Evolutionary conservation across 129 eudicot genomes (phyloP), one percentile per base, ranked within the genome.

Genomic region (Kitagawia praeruptora): DNA sequence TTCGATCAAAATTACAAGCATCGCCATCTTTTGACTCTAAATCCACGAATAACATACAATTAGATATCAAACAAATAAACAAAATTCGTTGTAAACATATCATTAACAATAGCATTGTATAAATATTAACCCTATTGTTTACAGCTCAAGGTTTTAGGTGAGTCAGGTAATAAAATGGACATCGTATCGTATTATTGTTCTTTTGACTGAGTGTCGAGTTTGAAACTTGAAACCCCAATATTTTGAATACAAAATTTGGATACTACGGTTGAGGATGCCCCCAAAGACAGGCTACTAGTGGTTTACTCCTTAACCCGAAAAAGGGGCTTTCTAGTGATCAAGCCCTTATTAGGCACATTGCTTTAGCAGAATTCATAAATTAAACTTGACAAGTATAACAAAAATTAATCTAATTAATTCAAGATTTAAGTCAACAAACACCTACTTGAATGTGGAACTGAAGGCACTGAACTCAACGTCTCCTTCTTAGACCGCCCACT

Each of bases 401-500:
- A 19, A 40, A 42, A 15, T 0, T 78, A 5, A 40, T 77, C 8
- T 18, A 74, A 54, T 10, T 4, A 76, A 49, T 49, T 34, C 19
- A 19, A 51, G 25, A 67, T 67, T 28, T 31, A 67, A 15, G 23
- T 67, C 9, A 67, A 67, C 8, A 27, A 67, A 67, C 73, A 54
- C 90, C 79, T 87, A 93, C 95, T 84, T 74, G 92, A 89, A 12
- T 88, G 86, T 47, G 89, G 85, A 82, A 75, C 71, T 16, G 89
- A 80, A 83, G 83, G 34, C 46, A 53, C 82, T 27, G 87, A 81
- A 82, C 41, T 75, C 4, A 49, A 75, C 77, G 90, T 90, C 51
- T 89, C 92, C 86, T 86, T 91, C 83, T 86, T 91, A 28, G 93
- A 81, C 78, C 87, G 83, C 51, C 91, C 92, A 80, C 91, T 84